Evolutionary conservation across 75 land plant species (phyloP).

Genomic region (Gnetum montanum): DNA sequence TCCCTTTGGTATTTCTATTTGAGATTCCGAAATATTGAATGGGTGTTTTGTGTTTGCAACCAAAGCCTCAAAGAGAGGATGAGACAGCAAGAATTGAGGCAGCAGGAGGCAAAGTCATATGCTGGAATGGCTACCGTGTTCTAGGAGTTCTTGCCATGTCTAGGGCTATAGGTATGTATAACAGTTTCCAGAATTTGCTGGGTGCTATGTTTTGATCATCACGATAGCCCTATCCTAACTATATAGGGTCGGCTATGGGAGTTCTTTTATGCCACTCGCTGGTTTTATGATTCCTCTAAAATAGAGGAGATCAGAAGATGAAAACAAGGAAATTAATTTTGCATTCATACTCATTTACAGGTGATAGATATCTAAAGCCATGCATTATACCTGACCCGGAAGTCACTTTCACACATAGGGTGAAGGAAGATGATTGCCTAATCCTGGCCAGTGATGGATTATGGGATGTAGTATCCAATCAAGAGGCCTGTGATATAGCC

Average conservation of each 20-base stretch:
- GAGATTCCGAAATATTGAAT: too few species aligned
- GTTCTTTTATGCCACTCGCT: slow-evolving; percentile 5
- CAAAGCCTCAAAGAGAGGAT: slow-evolving; percentile 72
- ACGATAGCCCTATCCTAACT: too few species aligned
- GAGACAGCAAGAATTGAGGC: slow-evolving; percentile 76
- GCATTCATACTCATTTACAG: too few species aligned
- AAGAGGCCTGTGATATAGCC: slow-evolving; percentile 56
- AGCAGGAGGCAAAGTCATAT: slow-evolving; percentile 68
- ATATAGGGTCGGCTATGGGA: not conserved
- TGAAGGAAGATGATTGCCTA: slow-evolving; percentile 70
- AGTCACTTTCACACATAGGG: slow-evolving; percentile 40
- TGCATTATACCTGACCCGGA: slow-evolving; percentile 75
- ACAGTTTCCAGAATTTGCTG: not conserved
- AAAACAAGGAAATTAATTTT: too few species aligned
- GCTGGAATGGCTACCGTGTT: slow-evolving; percentile 81
- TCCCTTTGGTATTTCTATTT: too few species aligned
- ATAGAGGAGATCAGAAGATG: too few species aligned
- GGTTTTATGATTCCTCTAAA: not conserved
- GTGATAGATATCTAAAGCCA: slow-evolving; percentile 70
- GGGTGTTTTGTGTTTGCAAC: slow-evolving; percentile 15
- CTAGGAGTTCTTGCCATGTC: slow-evolving; percentile 86
- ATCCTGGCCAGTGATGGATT: slow-evolving; percentile 80
- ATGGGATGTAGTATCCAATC: slow-evolving; percentile 75
- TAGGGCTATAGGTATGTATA: slow-evolving; percentile 79
- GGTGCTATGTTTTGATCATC: not conserved